Base-by-base conservation (phyloP, 2,329 filamentous ascomycete species). In the Zymoseptoria ardabiliae region DNA sequence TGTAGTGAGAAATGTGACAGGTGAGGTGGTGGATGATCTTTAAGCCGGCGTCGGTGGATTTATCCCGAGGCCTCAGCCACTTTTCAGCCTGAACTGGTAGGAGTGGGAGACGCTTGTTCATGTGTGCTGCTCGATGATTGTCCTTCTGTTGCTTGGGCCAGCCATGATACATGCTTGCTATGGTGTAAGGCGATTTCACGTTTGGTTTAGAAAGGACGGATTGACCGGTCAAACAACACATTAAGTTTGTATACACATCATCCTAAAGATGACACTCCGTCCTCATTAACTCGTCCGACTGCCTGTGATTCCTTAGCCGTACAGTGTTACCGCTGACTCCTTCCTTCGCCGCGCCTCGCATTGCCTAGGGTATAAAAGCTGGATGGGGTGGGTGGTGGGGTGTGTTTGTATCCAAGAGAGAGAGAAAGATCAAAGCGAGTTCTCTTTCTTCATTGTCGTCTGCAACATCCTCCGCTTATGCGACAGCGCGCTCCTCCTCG, bases 401-500 rank as follows among this genome's bases (percentile, higher is more conserved):
- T 53, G 53, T 58, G 48, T 50, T 56, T 50, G 56, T 61, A 50
- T 52, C 54, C 57, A 51, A 61, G 48, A 45, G 52, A 45, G 52
- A 51, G 22, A 28, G 56, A 60, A 49, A 45, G 11, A 17, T 45
- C 35, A 45, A 45, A 45, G 35, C 35, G 13, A n/a, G n/a, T 45
- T 45, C 35, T 45, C 13, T 3, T 17, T 45, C 13, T 45, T 17
- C 17, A 41, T 57, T 51, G 21, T 35, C 45, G 4, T 45, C 35
- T 45, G 13, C 17, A 4, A n/a, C n/a, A 7, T 45, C 17, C 50
- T 23, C 25, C 53, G 30, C 52, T 58, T 63, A 64, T 54, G 61
- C 58, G 25, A 61, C 59, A 11, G 54, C 63, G 35, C 77, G 73
- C 71, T 79, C 76, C 61, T 79, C 78, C 65, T 80, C 78, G 13